Evolutionary conservation across 176 grass and related monocot genomes (phyloP).

Genomic region (Puya raimondii): DNA sequence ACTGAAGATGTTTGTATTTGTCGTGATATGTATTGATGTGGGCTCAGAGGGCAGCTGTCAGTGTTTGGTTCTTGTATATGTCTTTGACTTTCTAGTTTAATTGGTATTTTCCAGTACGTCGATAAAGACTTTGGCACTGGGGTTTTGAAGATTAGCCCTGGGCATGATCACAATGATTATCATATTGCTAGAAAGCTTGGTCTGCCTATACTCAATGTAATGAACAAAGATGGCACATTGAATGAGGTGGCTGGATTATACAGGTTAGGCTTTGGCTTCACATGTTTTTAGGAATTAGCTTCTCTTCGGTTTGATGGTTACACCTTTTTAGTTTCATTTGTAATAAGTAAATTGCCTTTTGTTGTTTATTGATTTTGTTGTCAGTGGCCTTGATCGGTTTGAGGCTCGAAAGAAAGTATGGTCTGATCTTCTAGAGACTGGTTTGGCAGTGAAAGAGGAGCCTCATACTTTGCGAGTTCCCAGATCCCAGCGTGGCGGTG

Average conservation of each 20-base stretch:
- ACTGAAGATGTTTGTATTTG: no score
- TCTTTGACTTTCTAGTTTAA: not conserved
- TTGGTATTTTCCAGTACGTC: constrained; percentile 57
- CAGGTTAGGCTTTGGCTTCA: constrained; percentile 38
- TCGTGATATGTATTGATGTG: no score
- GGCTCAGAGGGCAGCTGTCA: not conserved
- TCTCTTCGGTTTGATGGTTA: not conserved
- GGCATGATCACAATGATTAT: constrained; percentile 99
- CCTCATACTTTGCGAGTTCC: constrained; percentile 83
- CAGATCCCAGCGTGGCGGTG: constrained; percentile 93
- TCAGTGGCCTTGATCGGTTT: constrained; percentile 90
- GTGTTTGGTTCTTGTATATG: not conserved
- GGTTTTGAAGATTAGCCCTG: constrained; percentile 95
- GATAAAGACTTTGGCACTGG: constrained; percentile 99
- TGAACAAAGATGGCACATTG: constrained; percentile 97
- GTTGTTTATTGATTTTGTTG: constrained; percentile 9
- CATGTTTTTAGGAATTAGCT: not conserved
- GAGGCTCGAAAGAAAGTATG: constrained; percentile 87
- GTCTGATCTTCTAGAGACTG: constrained; percentile 87
- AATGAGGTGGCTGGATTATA: constrained; percentile 95
- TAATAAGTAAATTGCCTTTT: not conserved
- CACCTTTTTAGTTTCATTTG: not conserved
- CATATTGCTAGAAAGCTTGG: constrained; percentile 98
- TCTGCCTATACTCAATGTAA: constrained; percentile 86
- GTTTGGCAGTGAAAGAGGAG: constrained; percentile 87